Conservation (phyloP, 805 yeast genomes). For the Candida piceae region DNA sequence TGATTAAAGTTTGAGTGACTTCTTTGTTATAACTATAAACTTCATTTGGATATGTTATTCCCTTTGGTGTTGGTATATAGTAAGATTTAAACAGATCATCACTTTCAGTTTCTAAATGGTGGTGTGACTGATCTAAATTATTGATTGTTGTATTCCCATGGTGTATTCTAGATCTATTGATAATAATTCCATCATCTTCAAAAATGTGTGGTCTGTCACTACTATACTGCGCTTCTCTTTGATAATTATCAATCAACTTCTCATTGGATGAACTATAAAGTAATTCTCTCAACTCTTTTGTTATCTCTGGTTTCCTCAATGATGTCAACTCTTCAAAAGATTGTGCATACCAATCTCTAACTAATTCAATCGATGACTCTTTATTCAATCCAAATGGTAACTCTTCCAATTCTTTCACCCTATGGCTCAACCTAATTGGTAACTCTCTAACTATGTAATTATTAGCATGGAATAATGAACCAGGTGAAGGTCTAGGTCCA, state of each 20-base stretch:
- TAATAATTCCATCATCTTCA: constrained; percentile 46
- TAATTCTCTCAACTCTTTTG: constrained; percentile 35
- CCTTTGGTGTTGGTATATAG: constrained; percentile 47
- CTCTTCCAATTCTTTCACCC: constrained; percentile 77
- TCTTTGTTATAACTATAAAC: constrained; percentile 63
- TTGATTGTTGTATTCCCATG: constrained; percentile 5
- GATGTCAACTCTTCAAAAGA: constrained; percentile 78
- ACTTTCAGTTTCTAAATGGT: constrained; percentile 4
- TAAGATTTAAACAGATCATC: constrained; percentile 30
- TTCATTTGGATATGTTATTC: constrained; percentile 65
- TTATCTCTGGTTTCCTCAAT: constrained; percentile 53
- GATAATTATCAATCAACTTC: constrained; percentile 2
- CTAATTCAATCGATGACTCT: constrained; percentile 72
- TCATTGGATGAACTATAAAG: constrained; percentile 21
- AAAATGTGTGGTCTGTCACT: constrained; percentile 19
- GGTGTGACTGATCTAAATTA: constrained; percentile 7
- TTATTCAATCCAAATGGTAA: constrained; percentile 70
- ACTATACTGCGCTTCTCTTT: constrained; percentile 2
- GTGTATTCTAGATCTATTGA: constrained; percentile 17
- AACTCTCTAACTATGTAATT: constrained; percentile 81
- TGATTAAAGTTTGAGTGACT: constrained; percentile 61
- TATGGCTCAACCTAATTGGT: constrained; percentile 79
- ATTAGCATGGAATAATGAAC: constrained; percentile 75
- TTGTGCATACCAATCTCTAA: constrained; percentile 86
- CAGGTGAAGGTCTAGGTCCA: constrained; percentile 75